These are phyloP conservation scores for Suillus ampliporus DNA, from an alignment of 768 basidiomycete genomes.

Conservation along the genomic window DNA sequence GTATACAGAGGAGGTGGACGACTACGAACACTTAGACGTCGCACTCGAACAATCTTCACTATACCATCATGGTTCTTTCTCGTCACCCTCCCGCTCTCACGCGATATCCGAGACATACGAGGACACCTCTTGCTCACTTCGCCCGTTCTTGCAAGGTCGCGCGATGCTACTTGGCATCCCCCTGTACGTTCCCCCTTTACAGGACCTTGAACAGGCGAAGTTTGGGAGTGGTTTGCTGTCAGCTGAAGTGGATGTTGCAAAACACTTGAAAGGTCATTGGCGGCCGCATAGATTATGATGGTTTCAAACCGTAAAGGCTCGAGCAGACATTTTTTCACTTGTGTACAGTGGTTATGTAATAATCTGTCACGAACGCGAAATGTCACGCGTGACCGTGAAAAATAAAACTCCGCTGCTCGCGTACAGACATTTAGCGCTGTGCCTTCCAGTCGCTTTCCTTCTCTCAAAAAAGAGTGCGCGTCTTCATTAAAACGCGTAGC, in stretches of 20 bases:
- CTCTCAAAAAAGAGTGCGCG: constrained; percentile 8
- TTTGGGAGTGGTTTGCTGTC: constrained; percentile 38
- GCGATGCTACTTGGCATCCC: constrained; percentile 49
- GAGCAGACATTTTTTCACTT: background rate
- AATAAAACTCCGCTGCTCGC: constrained; percentile 5
- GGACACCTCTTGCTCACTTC: background rate
- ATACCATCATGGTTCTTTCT: constrained; percentile 13
- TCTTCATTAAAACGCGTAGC: background rate
- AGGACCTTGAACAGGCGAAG: constrained; percentile 8
- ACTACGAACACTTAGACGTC: constrained; percentile 10
- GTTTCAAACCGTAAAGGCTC: background rate
- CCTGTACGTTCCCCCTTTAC: constrained; percentile 12
- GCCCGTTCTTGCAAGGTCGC: constrained; percentile 57
- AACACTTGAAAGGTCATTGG: constrained; percentile 66
- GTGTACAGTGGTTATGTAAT: background rate
- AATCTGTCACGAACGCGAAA: constrained; percentile 7
- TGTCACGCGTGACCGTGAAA: constrained; percentile 1
- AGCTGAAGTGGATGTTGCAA: constrained; percentile 70
- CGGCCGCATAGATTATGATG: constrained; percentile 59
- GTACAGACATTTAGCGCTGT: background rate
- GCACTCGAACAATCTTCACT: constrained; percentile 13
- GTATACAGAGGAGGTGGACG: constrained; percentile 1
- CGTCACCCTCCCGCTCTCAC: background rate
- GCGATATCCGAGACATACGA: background rate
- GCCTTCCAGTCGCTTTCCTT: background rate